Conservation (phyloP, 1,139 yeast genomes). For the Yamadazyma sp. region DNA sequence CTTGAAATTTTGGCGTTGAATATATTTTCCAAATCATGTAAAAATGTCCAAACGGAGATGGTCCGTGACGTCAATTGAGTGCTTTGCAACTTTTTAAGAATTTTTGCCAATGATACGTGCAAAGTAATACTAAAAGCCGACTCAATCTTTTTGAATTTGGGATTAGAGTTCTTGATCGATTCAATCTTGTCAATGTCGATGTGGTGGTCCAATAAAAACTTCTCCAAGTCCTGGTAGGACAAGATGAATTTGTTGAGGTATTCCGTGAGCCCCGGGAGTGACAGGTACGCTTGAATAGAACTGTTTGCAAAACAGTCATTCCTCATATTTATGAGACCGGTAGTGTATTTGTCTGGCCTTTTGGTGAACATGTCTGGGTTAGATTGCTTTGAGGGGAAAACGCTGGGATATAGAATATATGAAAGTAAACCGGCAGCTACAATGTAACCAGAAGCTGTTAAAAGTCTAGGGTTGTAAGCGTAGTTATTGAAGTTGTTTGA, state of each 20-base stretch:
- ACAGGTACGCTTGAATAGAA: slow-evolving; percentile 80
- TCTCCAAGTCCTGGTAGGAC: slow-evolving; percentile 27
- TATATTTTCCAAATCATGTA: slow-evolving; percentile 73
- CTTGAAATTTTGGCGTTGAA: slow-evolving; percentile 75
- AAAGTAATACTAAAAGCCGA: slow-evolving; percentile 44
- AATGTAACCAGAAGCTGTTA: neutral
- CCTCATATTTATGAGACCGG: slow-evolving; percentile 78
- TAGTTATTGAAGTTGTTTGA: neutral
- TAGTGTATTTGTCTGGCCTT: slow-evolving; percentile 73
- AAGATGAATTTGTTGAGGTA: slow-evolving; percentile 53
- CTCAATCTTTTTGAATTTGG: slow-evolving; percentile 28
- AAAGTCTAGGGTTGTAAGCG: neutral
- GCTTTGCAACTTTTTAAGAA: slow-evolving; percentile 61
- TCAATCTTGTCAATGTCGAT: slow-evolving; percentile 20
- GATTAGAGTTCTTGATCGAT: slow-evolving; percentile 12
- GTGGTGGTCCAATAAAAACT: slow-evolving; percentile 23
- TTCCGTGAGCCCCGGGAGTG: slow-evolving; percentile 61
- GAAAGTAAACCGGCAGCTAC: slow-evolving; percentile 5
- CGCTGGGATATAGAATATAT: slow-evolving; percentile 16
- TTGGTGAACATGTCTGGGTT: slow-evolving; percentile 40
- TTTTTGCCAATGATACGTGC: slow-evolving; percentile 56
- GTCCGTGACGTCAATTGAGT: slow-evolving; percentile 56
- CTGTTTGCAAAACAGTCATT: slow-evolving; percentile 94
- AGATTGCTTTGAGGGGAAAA: slow-evolving; percentile 6
- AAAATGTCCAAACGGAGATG: slow-evolving; percentile 75